Evolutionary conservation across 169 alveolate species (phyloP).

Genomic region (Babesia ovata): DNA sequence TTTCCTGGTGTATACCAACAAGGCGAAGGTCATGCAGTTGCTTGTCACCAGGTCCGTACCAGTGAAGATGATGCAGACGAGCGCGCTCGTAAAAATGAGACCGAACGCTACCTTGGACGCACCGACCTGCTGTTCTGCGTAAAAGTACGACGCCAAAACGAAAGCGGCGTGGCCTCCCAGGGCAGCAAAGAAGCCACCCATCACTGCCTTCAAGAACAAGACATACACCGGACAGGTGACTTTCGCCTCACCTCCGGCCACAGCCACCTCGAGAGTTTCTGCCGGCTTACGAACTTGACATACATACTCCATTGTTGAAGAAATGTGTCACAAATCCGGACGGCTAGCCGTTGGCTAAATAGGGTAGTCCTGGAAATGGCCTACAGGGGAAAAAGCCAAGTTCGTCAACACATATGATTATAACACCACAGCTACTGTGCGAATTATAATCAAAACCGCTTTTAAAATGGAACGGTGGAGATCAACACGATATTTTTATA

Average conservation of each 20-base stretch:
- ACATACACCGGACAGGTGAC: constrained; percentile 14
- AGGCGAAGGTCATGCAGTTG: constrained; percentile 71
- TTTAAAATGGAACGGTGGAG: too few species aligned
- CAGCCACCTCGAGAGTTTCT: constrained; percentile 23
- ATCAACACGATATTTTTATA: too few species aligned
- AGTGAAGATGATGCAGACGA: constrained; percentile 70
- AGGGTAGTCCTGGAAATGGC: too few species aligned
- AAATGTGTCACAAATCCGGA: neutral
- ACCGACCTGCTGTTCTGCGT: neutral
- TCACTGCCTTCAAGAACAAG: constrained; percentile 39
- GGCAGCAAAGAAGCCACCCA: constrained; percentile 68
- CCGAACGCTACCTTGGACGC: constrained; percentile 68
- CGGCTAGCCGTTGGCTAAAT: too few species aligned
- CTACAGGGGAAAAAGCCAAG: too few species aligned
- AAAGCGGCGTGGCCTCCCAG: constrained; percentile 68
- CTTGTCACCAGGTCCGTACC: constrained; percentile 81
- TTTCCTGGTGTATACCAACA: constrained; percentile 45
- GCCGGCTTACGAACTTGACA: constrained; percentile 37
- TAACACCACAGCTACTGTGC: too few species aligned
- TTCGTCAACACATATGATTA: too few species aligned
- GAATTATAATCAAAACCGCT: too few species aligned
- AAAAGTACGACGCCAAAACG: constrained; percentile 54
- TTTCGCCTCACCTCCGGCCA: constrained; percentile 29
- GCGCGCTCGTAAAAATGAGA: constrained; percentile 74
- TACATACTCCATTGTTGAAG: neutral